Conservation (phyloP, 2,329 filamentous ascomycete genomes). For the Nigrograna mackinnonii region DNA sequence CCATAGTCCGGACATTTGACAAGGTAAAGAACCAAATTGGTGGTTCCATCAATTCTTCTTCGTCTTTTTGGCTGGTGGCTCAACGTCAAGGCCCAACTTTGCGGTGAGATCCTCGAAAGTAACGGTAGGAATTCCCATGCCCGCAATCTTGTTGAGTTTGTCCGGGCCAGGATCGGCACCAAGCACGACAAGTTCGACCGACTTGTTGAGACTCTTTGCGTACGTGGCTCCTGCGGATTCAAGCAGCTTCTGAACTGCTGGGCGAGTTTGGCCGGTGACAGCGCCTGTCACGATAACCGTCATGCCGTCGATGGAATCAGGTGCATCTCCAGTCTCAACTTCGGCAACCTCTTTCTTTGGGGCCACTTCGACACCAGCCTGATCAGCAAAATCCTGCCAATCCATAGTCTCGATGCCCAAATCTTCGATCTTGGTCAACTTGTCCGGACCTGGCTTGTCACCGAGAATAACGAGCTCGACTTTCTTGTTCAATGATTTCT, state of each 20-base stretch:
- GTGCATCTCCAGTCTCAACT: constrained; percentile 16
- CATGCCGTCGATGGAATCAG: constrained; percentile 18
- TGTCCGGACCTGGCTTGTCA: constrained; percentile 16
- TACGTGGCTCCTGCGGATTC: constrained; percentile 15
- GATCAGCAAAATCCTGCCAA: constrained; percentile 39
- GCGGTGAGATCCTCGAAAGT: constrained; percentile 36
- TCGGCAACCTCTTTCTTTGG: constrained; percentile 16
- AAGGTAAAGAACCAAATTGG: too few relatives aligned
- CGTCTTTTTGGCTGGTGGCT: constrained; percentile 31
- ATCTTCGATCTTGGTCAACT: constrained; percentile 19
- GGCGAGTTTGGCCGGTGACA: constrained; percentile 34
- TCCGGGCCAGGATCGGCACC: constrained; percentile 17
- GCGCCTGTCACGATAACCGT: constrained; percentile 44
- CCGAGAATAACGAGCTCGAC: constrained; percentile 22
- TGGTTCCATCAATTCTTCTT: constrained; percentile 25
- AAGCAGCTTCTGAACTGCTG: constrained; percentile 17
- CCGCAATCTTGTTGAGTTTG: constrained; percentile 16
- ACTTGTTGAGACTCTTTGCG: constrained; percentile 20
- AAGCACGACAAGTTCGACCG: constrained; percentile 21
- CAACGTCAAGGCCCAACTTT: constrained; percentile 35
- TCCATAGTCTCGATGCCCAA: constrained; percentile 17
- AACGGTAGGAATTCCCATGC: constrained; percentile 14
- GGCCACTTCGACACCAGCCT: constrained; percentile 32
- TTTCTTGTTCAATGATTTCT: constrained; percentile 21
- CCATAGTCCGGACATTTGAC: too few relatives aligned